phyloP scores from a whole-genome alignment of 371 early-diverging fungal genomes.

The Mortierella sp. region DNA sequence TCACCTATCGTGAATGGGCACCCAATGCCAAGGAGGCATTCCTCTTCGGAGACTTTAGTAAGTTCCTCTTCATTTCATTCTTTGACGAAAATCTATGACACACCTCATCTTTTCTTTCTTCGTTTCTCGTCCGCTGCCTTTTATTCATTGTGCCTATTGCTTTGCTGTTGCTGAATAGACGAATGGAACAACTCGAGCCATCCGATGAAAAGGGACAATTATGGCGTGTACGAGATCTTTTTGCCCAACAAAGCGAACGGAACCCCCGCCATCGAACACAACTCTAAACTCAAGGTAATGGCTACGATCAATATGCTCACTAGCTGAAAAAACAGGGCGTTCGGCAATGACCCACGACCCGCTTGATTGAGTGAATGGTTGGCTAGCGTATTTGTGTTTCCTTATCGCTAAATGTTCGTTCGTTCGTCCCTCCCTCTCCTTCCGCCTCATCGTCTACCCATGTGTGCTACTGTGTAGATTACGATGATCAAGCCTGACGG shows the following conservation, averaged over 20 bases:
- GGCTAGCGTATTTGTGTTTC: neutral
- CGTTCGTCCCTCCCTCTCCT: neutral
- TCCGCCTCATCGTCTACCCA: neutral
- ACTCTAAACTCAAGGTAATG: slow-evolving; percentile 86
- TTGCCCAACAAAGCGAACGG: slow-evolving; percentile 74
- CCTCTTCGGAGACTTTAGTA: slow-evolving; percentile 96
- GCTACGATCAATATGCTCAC: neutral
- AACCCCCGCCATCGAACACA: slow-evolving; percentile 81
- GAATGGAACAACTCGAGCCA: slow-evolving; percentile 83
- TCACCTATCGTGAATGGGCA: slow-evolving; percentile 96
- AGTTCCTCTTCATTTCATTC: slow-evolving; percentile 25
- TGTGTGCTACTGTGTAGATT: slow-evolving; percentile 60
- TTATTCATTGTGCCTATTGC: neutral
- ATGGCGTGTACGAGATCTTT: slow-evolving; percentile 83
- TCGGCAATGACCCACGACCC: slow-evolving; percentile 11
- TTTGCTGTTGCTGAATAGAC: slow-evolving; percentile 62
- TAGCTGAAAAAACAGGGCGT: neutral
- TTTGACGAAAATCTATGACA: neutral
- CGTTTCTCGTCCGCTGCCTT: neutral
- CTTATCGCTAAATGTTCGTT: neutral
- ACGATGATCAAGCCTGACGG: slow-evolving; percentile 78
- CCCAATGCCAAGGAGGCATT: slow-evolving; percentile 86
- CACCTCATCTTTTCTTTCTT: neutral
- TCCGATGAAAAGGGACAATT: slow-evolving; percentile 81
- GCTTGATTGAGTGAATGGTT: slow-evolving; percentile 1